Evolutionary conservation across 78 protist species (phyloP).

Genomic region (Isochrysis galbana): DNA sequence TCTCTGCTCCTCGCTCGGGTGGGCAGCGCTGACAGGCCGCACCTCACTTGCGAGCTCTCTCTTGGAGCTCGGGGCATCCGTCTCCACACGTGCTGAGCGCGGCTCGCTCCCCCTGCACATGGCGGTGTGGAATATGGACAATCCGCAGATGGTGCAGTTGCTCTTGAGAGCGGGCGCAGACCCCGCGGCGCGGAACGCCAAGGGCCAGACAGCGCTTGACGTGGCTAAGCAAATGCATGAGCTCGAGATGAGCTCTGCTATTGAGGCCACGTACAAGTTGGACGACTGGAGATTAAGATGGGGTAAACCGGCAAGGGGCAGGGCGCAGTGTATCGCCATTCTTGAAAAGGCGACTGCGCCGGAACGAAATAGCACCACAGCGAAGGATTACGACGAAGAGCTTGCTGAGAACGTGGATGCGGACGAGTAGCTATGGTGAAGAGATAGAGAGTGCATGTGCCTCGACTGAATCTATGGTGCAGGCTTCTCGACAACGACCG

Average conservation of each 20-base stretch:
- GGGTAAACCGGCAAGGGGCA: background rate
- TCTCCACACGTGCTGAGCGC: background rate
- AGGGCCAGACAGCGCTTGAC: background rate
- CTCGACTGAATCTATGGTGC: no score
- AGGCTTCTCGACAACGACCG: no score
- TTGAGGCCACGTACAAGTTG: background rate
- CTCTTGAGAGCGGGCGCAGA: background rate
- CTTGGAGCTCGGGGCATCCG: background rate
- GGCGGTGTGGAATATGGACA: background rate
- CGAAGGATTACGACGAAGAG: background rate
- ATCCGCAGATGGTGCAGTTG: background rate
- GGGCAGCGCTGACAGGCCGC: background rate
- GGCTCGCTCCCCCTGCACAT: constrained; percentile 7
- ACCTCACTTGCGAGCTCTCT: background rate
- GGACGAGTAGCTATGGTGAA: no score
- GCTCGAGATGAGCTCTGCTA: background rate
- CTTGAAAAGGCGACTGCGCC: background rate
- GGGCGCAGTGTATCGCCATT: background rate
- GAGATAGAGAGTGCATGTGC: no score
- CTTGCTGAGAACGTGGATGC: background rate
- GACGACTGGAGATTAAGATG: background rate
- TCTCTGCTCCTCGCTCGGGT: background rate
- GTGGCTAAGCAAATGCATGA: background rate
- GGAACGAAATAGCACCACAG: background rate
- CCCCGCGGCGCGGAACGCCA: background rate